Evolutionary conservation across 352 stramenopile species (phyloP).

Genomic region (Pseudoperonospora humuli): DNA sequence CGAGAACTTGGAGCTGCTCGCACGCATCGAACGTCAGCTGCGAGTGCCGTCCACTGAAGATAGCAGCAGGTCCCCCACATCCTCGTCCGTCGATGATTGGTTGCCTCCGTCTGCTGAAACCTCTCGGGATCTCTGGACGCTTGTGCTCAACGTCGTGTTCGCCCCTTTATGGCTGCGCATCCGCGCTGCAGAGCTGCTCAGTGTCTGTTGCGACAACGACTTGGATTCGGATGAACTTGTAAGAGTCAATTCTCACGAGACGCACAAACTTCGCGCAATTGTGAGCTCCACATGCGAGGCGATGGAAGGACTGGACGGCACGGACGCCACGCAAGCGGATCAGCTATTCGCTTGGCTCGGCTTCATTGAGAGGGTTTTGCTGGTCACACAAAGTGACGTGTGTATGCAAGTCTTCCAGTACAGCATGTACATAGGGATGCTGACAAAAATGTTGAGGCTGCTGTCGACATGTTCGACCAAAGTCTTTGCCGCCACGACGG

Average conservation of each 20-base stretch:
- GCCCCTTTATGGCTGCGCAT: constrained; percentile 57
- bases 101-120: constrained; percentile 18
- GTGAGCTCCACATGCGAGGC: constrained; percentile 66
- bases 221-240: constrained; percentile 4
- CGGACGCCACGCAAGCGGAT: constrained; percentile 27
- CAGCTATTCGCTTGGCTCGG: constrained; percentile 54
- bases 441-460: constrained; percentile 55
- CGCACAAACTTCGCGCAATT: constrained; percentile 52
- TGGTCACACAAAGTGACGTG: constrained; percentile 29
- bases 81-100: constrained; percentile 1
- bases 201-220: constrained; percentile 29
- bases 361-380: constrained; percentile 50
- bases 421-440: constrained; percentile 52
- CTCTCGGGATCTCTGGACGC: constrained; percentile 43
- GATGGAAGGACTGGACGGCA: constrained; percentile 47
- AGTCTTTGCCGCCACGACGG: constrained; percentile 52
- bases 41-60: neutral
- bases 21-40: constrained; percentile 37
- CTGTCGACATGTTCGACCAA: constrained; percentile 48
- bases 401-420: constrained; percentile 36
- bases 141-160: constrained; percentile 65
- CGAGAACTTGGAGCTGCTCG: constrained; percentile 39
- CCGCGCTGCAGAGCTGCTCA: constrained; percentile 48
- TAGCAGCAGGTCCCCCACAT: neutral
- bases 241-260: constrained; percentile 10